These are phyloP conservation scores for Vitis hybrid DNA, from an alignment of 177 flowering plant genomes.

Conservation along the genomic window DNA sequence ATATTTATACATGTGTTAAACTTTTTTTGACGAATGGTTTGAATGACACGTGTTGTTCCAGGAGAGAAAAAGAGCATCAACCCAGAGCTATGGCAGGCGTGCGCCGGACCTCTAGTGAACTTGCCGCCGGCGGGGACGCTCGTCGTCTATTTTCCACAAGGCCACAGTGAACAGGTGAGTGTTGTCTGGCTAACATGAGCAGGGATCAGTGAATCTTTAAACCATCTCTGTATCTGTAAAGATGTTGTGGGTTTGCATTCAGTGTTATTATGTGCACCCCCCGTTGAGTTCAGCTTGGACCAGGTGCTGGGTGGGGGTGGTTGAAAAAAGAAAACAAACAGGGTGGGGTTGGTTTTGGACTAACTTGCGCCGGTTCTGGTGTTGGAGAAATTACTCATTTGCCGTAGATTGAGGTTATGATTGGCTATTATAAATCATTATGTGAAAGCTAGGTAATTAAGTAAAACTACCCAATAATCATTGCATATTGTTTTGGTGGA, in stretches of 20 bases:
- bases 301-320: too few species aligned
- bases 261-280: too few species aligned
- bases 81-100: conserved; percentile 92
- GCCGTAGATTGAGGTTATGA: too few species aligned
- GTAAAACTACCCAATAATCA: too few species aligned
- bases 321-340: too few species aligned
- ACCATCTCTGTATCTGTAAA: neutral
- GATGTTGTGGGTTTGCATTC: neutral
- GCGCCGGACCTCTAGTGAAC: conserved; percentile 90
- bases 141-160: conserved; percentile 92
- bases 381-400: too few species aligned
- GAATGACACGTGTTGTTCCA: conserved; percentile 32
- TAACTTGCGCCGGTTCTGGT: too few species aligned
- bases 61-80: conserved; percentile 83
- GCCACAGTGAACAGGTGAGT: conserved; percentile 90
- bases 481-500: too few species aligned
- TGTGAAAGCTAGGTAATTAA: too few species aligned
- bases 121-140: conserved; percentile 85
- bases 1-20: neutral
- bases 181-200: neutral
- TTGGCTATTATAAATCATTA: too few species aligned
- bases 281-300: too few species aligned
- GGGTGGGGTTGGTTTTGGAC: too few species aligned
- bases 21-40: conserved; percentile 5
- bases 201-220: neutral